Conservation (phyloP, 805 yeast species). For the Wickerhamomyces xylosicus region DNA sequence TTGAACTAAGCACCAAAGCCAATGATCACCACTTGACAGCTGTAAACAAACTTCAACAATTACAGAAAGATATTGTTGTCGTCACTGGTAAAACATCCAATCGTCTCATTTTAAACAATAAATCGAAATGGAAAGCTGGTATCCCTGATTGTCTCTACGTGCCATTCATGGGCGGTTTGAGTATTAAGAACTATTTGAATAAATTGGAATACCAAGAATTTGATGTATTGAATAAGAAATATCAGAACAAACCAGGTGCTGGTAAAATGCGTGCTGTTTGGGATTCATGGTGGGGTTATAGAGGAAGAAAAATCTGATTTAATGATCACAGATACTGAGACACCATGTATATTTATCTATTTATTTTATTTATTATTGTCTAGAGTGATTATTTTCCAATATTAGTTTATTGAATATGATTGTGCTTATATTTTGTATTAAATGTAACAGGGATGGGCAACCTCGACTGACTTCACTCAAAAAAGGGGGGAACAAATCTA, state of each 20-base stretch:
- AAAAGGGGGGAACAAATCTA: too few species aligned
- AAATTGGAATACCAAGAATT: conserved; percentile 55
- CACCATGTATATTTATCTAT: conserved; percentile 2
- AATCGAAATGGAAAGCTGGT: conserved; percentile 30
- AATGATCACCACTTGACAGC: conserved; percentile 75
- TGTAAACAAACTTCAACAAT: conserved; percentile 35
- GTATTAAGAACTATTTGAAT: conserved; percentile 51
- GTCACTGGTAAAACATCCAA: conserved; percentile 17
- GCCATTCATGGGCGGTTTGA: conserved; percentile 61
- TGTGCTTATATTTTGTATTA: too few species aligned
- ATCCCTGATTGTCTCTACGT: conserved; percentile 56
- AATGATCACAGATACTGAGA: not conserved
- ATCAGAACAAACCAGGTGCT: too few species aligned
- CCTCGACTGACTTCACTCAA: too few species aligned
- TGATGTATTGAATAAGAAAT: conserved; percentile 32
- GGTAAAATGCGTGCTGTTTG: conserved; percentile 20
- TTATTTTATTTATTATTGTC: not conserved
- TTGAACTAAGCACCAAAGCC: conserved; percentile 62
- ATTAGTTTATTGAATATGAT: not conserved
- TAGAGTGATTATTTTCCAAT: too few species aligned
- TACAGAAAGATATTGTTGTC: conserved; percentile 26
- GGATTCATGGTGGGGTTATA: conserved; percentile 16
- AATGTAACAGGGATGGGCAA: too few species aligned
- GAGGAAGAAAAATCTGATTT: conserved; percentile 10
- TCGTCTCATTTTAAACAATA: conserved; percentile 17